phyloP scores from a whole-genome alignment of 148 eudicot genomes.

The Rheum nobile region DNA sequence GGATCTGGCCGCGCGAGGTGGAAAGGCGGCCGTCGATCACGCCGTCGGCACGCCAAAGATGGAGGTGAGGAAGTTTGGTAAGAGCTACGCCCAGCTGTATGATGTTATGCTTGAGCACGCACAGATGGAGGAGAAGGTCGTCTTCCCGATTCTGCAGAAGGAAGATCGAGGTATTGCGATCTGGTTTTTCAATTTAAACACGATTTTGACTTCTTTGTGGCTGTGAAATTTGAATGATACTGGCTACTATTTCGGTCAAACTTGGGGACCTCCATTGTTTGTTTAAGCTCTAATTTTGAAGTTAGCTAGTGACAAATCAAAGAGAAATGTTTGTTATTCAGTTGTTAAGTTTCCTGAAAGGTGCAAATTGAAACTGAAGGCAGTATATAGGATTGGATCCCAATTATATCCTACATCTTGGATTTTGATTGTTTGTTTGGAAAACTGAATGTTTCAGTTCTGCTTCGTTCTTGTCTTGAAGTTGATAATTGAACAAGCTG shows the following conservation, averaged over 20 bases:
- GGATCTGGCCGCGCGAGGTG: conserved; percentile 66
- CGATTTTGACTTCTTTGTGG: background rate
- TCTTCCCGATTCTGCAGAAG: conserved; percentile 57
- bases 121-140: conserved; percentile 74
- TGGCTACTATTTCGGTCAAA: background rate
- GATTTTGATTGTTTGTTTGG: background rate
- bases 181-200: background rate
- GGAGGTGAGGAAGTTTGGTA: conserved; percentile 79
- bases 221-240: background rate
- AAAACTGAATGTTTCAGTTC: background rate
- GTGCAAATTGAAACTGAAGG: background rate
- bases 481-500: background rate
- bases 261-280: background rate
- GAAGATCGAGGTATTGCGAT: conserved; percentile 58
- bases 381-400: background rate
- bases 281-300: background rate
- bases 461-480: background rate
- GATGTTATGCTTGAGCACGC: conserved; percentile 90
- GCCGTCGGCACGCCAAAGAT: conserved; percentile 64
- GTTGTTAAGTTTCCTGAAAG: background rate
- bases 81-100: conserved; percentile 48
- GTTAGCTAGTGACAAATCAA: background rate
- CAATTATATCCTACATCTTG: background rate
- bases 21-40: conserved; percentile 42
- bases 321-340: background rate